Base-by-base conservation (phyloP, 495 filamentous ascomycete genomes). In the Trichoderma virens region DNA sequence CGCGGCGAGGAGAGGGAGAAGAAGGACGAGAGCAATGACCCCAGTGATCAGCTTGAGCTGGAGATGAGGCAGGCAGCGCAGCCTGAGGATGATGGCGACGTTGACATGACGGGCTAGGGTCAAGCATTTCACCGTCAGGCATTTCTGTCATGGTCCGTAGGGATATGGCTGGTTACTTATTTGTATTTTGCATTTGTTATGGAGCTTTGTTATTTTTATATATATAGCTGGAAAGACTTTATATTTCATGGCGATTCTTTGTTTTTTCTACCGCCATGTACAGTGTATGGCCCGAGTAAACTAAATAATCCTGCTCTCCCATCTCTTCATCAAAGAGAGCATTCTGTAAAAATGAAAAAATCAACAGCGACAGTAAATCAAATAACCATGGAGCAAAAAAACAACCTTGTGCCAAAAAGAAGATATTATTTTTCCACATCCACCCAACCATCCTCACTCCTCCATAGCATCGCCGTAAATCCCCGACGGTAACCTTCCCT, bases 401-500 rank as follows among this genome's bases (percentile, higher is more conserved):
- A 30, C 31, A 23, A 25, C 30, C 51, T 31, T 60, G 18, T 34
- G 30, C 25, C 56, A 35, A 16, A 11, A 30, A 27, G 18, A 5
- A 34, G 5, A 7, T n/a, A n/a, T n/a, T n/a, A n/a, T n/a, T n/a
- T n/a, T n/a, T n/a, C n/a, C n/a, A n/a, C n/a, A n/a, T n/a, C n/a
- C n/a, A n/a, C n/a, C n/a, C n/a, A n/a, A n/a, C n/a, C n/a, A n/a
- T n/a, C 60, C 61, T 74, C 67, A 83, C 68, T 85, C 83, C 71
- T 87, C 86, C 78, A 84, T 85, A 35, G 70, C 76, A 59, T 70
- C 74, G 62, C 77, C 77, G 47, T 85, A 76, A 38, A 87, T 79
- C 41, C 86, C 90, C 28, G 81, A 80, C 18, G 92, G 91, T 72
- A 97, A 82, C 73, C 89, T 76, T 3, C 94, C 94, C 75, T 98